Conservation (phyloP, 108 stramenopile genomes). For the Hondaea fermentalgiana region DNA sequence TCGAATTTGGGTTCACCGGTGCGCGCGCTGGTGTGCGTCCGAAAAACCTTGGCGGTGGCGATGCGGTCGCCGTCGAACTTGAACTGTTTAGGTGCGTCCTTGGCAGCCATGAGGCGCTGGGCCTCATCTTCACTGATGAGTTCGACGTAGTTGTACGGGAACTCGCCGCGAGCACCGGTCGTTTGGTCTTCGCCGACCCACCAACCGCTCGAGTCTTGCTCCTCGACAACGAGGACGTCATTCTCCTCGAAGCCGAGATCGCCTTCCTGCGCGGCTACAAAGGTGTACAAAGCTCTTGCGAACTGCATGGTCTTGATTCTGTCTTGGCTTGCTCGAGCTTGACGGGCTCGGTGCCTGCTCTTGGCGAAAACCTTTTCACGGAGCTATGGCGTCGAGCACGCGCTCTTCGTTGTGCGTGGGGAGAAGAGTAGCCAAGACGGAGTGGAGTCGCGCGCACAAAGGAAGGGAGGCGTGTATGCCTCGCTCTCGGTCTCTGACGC, state of each 20-base stretch:
- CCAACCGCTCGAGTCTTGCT: constrained; percentile 4
- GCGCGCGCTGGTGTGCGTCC: neutral
- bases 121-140: neutral
- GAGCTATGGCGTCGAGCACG: too few species aligned
- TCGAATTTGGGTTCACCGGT: neutral
- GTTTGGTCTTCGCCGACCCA: neutral
- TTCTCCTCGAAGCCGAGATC: constrained; percentile 35
- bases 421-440: too few species aligned
- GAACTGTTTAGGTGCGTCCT: neutral
- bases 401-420: too few species aligned
- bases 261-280: constrained; percentile 33
- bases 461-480: too few species aligned
- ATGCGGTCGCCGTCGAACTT: neutral
- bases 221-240: constrained; percentile 35
- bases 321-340: neutral
- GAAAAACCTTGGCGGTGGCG: neutral
- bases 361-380: too few species aligned
- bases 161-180: neutral
- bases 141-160: constrained; percentile 5
- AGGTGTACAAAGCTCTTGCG: constrained; percentile 32
- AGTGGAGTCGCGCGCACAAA: too few species aligned
- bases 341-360: neutral
- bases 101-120: neutral
- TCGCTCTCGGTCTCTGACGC: too few species aligned
- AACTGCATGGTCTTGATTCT: neutral